A percentile compares a stretch with the other conserved stretches of the same genome.
phyloP scores from a whole-genome alignment of 306 rosid genomes.

The Sindora glabra region DNA sequence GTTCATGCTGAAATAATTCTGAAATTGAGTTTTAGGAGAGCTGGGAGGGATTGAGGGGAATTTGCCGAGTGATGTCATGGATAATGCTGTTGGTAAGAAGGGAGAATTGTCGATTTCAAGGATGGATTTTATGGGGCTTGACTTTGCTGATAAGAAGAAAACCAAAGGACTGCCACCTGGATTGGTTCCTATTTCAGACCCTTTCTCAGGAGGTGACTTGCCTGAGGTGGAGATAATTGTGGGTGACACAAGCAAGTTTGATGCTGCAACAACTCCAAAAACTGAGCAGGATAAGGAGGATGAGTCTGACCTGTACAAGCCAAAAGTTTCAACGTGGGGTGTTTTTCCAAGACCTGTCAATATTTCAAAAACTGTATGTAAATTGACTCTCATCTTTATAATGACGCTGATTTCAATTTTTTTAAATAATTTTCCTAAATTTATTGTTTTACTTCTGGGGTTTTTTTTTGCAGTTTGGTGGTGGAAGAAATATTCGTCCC shows the following conservation, averaged over 20 bases:
- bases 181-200: conserved; percentile 60
- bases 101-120: conserved; percentile 55
- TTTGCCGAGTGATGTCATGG: conserved; percentile 14
- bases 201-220: conserved; percentile 38
- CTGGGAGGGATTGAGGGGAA: conserved; percentile 12
- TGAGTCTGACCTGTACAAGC: conserved; percentile 64
- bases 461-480: conserved; percentile 69
- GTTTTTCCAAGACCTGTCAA: conserved; percentile 87
- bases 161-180: conserved; percentile 72
- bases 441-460: too few relatives aligned
- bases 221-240: conserved; percentile 80
- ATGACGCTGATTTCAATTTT: background rate
- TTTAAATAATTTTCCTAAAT: background rate
- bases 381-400: background rate
- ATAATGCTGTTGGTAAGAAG: conserved; percentile 34
- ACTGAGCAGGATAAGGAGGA: conserved; percentile 32
- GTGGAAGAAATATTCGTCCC: conserved; percentile 70
- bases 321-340: conserved; percentile 92
- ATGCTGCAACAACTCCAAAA: conserved; percentile 18
- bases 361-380: conserved; percentile 75
- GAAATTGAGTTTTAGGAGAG: conserved; percentile 34
- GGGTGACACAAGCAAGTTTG: conserved; percentile 59
- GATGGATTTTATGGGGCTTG: conserved; percentile 80
- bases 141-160: conserved; percentile 67
- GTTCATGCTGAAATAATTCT: conserved; percentile 23